A percentile compares a stretch with the other conserved stretches of the same genome.
Conservation (phyloP, 805 yeast genomes). For the Starmerella bombicola region DNA sequence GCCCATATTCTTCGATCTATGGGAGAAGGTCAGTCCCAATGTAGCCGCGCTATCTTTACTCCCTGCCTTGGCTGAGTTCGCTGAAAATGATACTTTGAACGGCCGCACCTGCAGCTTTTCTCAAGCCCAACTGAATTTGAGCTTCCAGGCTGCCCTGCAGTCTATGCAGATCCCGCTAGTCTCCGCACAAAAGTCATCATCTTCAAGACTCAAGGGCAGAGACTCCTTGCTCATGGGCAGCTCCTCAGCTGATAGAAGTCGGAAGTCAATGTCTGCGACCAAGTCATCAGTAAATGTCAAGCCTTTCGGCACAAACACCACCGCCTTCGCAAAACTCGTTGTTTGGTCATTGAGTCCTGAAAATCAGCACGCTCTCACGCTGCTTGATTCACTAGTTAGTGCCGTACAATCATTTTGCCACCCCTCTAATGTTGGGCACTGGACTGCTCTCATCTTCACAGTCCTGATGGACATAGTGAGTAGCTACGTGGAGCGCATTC, state of each 20-base stretch:
- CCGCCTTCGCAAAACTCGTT: constrained; percentile 35
- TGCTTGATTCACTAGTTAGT: constrained; percentile 44
- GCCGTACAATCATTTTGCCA: constrained; percentile 73
- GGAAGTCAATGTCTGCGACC: neutral
- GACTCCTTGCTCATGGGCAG: neutral
- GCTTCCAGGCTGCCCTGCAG: constrained; percentile 39
- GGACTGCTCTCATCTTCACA: constrained; percentile 63
- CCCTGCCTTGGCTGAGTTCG: constrained; percentile 12
- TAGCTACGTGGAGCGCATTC: constrained; percentile 26
- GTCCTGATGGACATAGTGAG: constrained; percentile 47
- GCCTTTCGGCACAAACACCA: neutral
- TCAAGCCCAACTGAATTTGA: constrained; percentile 44
- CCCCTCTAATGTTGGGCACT: constrained; percentile 85
- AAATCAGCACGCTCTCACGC: constrained; percentile 27
- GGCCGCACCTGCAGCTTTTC: constrained; percentile 30
- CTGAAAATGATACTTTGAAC: neutral
- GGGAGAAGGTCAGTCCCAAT: constrained; percentile 5
- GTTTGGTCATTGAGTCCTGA: constrained; percentile 48
- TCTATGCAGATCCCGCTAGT: constrained; percentile 36
- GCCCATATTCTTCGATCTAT: constrained; percentile 5
- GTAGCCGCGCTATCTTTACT: constrained; percentile 9
- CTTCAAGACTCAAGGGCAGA: neutral
- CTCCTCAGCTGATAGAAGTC: neutral
- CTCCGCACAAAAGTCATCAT: constrained; percentile 5
- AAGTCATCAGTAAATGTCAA: neutral